Conservation (phyloP, 2,329 filamentous ascomycete species). For the Microcera coccophila region DNA sequence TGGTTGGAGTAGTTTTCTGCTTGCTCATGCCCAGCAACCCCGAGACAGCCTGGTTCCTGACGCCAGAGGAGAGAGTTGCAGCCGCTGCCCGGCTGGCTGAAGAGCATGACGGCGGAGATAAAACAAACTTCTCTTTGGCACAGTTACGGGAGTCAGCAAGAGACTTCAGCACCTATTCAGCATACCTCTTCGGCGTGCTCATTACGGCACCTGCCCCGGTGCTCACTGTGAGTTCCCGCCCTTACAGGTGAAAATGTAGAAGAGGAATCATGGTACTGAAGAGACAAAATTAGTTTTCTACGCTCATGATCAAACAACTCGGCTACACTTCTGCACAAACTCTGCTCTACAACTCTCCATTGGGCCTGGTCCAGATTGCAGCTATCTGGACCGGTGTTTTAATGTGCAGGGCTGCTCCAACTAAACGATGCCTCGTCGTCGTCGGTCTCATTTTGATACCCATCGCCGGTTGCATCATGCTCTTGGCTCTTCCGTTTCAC, state of each 20-base stretch:
- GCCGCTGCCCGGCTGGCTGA: background rate
- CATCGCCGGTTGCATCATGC: conserved; percentile 2
- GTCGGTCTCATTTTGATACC: conserved; percentile 1
- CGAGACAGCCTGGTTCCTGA: conserved; percentile 2
- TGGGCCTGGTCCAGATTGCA: conserved; percentile 1
- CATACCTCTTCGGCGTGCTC: conserved; percentile 1
- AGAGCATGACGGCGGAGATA: background rate
- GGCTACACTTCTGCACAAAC: conserved; percentile 3
- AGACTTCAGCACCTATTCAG: background rate
- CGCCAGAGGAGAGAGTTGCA: background rate
- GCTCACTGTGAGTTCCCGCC: conserved; percentile 1
- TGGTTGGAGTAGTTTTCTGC: background rate
- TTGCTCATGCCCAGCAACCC: conserved; percentile 3
- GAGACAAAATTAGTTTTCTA: background rate
- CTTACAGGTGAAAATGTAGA: too few relatives aligned
- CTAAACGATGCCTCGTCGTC: background rate
- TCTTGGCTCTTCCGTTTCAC: background rate
- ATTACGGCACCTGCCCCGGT: conserved; percentile 1
- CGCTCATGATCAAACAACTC: conserved; percentile 3
- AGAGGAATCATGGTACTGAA: background rate
- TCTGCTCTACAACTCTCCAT: conserved; percentile 1
- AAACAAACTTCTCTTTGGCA: background rate
- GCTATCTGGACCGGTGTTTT: background rate
- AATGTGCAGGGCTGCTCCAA: background rate
- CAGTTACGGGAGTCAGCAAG: conserved; percentile 3